Conservation (phyloP, 768 basidiomycete genomes). For the Hericium coralloides region DNA sequence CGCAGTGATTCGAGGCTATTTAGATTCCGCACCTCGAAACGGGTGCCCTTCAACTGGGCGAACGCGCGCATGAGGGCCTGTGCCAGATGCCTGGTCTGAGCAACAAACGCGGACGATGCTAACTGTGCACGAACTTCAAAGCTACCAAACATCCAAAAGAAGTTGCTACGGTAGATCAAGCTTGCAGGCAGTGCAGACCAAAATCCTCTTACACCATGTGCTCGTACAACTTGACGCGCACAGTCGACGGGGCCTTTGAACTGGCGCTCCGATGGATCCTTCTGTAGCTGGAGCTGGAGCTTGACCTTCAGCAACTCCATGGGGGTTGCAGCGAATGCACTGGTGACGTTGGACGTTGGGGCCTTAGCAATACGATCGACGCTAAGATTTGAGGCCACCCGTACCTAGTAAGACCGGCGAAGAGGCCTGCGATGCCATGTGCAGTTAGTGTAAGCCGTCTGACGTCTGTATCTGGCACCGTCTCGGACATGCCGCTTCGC, state of each 20-base stretch:
- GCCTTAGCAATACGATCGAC: too few species aligned
- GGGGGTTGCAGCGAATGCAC: slow-evolving; percentile 65
- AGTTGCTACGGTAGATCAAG: slow-evolving; percentile 63
- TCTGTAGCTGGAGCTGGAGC: slow-evolving; percentile 58
- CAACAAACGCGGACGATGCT: slow-evolving; percentile 12
- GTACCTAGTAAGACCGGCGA: slow-evolving; percentile 64
- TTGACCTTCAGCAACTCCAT: slow-evolving; percentile 76
- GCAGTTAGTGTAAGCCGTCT: slow-evolving; percentile 52
- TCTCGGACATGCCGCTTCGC: slow-evolving; percentile 44
- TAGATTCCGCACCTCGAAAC: slow-evolving; percentile 40
- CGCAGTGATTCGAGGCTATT: background rate
- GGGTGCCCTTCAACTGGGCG: slow-evolving; percentile 45
- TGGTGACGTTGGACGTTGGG: slow-evolving; percentile 16
- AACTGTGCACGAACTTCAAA: slow-evolving; percentile 38
- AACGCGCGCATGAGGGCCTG: slow-evolving; percentile 57
- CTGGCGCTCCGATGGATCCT: slow-evolving; percentile 38
- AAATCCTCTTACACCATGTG: slow-evolving; percentile 56
- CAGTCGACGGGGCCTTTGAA: slow-evolving; percentile 63
- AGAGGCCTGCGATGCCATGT: slow-evolving; percentile 58
- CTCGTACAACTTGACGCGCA: slow-evolving; percentile 48
- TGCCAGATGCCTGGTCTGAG: background rate
- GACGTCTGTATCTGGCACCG: slow-evolving; percentile 30
- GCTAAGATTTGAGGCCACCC: background rate
- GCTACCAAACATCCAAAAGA: slow-evolving; percentile 73
- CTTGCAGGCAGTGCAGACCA: slow-evolving; percentile 74